Base-by-base conservation (phyloP, 164 flowering plant genomes). In the Tinospora cordifolia region DNA sequence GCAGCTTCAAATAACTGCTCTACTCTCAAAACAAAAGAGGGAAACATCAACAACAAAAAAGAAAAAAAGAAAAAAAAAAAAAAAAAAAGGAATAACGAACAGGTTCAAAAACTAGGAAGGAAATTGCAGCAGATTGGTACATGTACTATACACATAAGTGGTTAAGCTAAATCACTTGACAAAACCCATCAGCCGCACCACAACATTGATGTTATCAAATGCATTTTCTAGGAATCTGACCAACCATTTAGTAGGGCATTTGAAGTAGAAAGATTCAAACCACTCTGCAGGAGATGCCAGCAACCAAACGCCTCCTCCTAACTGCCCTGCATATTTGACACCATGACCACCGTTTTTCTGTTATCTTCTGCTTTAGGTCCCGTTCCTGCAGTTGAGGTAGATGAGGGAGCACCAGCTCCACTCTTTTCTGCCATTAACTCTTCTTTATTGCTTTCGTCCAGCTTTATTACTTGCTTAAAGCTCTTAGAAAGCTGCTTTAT, bases 401-500 rank as follows among this genome's bases (percentile, higher is more conserved):
- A 27, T 1, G 72, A 59, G 49, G 76, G 79, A 24, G 81, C 44
- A 13, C 67, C 76, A 44, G 83, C 69, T 59, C 63, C 75, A 21
- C 72, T 62, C 70, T 75, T 81, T 24, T 78, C 85, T 19, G 67
- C 57, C 21, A 36, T 60, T 19, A 36, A 59, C 26, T 66, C 77
- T 66, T 81, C 83, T 46, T 83, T 86, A 14, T 69, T 63, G 65
- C 72, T 60, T 49, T 86, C 87, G 13, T 85, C 90, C 81, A 88
- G 66, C 70, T 83, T 78, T 12, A 88, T 84, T 67, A 75, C 88
- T 75, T 83, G 83, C 15, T 87, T 88, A 74, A 86, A 86, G 72
- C 83, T 86, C 79, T 83, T 87, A 6, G 88, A 69, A 86, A 87
- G 79, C 64, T 84, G 85, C 73, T 83, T 84, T 27, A 87, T 77